A percentile compares a stretch with the other conserved stretches of the same genome.
Conservation (phyloP, 352 stramenopile species). For the Phytophthora pisi region DNA sequence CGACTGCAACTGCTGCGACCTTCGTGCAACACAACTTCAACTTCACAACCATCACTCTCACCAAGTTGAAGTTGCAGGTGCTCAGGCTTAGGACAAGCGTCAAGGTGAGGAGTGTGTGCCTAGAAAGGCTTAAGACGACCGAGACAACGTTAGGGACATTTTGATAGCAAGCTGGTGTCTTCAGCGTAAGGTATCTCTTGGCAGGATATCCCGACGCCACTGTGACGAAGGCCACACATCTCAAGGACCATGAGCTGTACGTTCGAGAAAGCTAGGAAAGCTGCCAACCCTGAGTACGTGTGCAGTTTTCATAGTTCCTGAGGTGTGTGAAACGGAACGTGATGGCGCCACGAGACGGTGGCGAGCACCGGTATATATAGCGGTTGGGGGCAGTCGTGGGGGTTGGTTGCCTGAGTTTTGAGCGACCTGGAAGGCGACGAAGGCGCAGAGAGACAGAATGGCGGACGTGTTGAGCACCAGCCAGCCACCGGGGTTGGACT, state of each 20-base stretch:
- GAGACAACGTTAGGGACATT: too few species aligned
- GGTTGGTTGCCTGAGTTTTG: conserved; percentile 23
- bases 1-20: conserved; percentile 28
- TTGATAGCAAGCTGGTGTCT: too few species aligned
- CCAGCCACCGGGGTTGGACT: conserved; percentile 20
- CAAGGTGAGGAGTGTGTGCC: background rate
- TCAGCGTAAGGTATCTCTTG: too few species aligned
- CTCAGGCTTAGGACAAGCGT: background rate
- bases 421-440: conserved; percentile 1
- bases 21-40: conserved; percentile 48
- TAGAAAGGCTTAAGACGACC: background rate
- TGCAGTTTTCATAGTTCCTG: background rate
- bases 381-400: background rate
- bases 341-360: conserved; percentile 1
- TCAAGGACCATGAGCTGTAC: background rate
- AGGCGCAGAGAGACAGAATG: conserved; percentile 5
- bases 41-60: conserved; percentile 36
- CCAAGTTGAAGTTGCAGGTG: conserved; percentile 20
- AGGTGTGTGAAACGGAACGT: conserved; percentile 32
- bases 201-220: too few species aligned
- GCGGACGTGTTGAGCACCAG: conserved; percentile 21
- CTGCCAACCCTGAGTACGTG: background rate
- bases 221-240: background rate
- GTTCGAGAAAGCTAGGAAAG: background rate
- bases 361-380: conserved; percentile 34